Conservation (phyloP, 2,329 filamentous ascomycete species). For the Hypoxylon sp. region DNA sequence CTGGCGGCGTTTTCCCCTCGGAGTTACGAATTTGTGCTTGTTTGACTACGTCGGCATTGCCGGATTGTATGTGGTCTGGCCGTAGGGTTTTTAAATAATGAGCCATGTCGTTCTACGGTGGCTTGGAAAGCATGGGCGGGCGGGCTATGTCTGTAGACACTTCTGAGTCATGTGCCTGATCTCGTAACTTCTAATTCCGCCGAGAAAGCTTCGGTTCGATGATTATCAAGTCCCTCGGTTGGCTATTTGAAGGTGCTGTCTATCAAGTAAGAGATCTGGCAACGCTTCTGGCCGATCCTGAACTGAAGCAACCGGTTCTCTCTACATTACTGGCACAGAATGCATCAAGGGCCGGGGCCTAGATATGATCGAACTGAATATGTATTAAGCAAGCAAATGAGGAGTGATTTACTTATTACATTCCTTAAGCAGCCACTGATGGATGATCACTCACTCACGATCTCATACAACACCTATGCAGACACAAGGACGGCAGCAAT, state of each 20-base stretch:
- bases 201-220: not conserved
- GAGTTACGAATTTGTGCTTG: conserved; percentile 10
- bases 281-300: not conserved
- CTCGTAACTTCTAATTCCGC: not conserved
- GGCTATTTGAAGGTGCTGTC: not conserved
- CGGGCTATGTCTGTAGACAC: not conserved
- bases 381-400: not conserved
- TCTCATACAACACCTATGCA: not conserved
- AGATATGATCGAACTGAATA: not conserved
- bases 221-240: not conserved
- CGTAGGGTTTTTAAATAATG: conserved; percentile 20
- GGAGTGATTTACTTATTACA: not conserved
- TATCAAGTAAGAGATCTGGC: too few relatives aligned
- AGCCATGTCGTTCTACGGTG: conserved; percentile 17
- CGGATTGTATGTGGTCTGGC: not conserved
- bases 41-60: not conserved
- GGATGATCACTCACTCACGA: not conserved
- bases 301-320: not conserved
- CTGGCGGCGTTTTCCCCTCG: conserved; percentile 15
- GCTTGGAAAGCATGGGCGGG: not conserved
- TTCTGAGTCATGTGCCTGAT: too few relatives aligned
- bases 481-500: not conserved
- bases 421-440: not conserved
- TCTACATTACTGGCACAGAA: not conserved
- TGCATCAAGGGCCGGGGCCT: not conserved